Base-by-base conservation (phyloP, 176 grass and related monocot genomes). In the Carex scoparia region DNA sequence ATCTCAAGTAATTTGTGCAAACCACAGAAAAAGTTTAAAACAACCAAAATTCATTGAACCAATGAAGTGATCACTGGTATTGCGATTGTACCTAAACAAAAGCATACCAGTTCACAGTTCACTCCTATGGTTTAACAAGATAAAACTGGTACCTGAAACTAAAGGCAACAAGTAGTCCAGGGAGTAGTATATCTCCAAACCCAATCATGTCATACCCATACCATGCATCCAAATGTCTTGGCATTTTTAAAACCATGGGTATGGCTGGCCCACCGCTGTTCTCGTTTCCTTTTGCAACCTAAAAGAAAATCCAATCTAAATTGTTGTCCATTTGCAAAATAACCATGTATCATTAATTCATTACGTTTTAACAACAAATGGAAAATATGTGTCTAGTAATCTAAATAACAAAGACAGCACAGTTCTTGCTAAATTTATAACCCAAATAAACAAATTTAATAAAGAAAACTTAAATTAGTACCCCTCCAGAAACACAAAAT, bases 131-230 rank as follows among this genome's bases (percentile, higher is more conserved):
- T 68, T 27, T 54, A 68, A 61, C 10, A 54, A 88, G 30, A 63
- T 60, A 57, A 54, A 85, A 27, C n/a, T 46, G 62, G 31, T 51
- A 95, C 93, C 93, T 99, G 90, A 93, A 93, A 91, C 88, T 94
- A 72, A 99, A 99, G 84, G 90, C 87, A 85, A 95, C 88, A 85
- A 99, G 93, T n/a, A 99, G 86, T 35, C 96, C 96, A 1, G 96
- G 96, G 71, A 99, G 92, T 86, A 99, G 93, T 73, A 95, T 92
- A 85, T 99, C 96, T 3, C 96, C 96, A 84, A 99, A 99, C 19
- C 96, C 96, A 77, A 99, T 95, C 96, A 99, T 94, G 84, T 95
- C 88, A 44, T 95, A 95, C 15, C 96, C 96, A 58, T 90, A 88
- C 93, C 93, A 99, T 23, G 93, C 66, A 88, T 99, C 93, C 33